Evolutionary conservation across 495 filamentous ascomycete genomes (phyloP), one percentile per base, ranked within the genome.

Genomic region (Patellaria atrata): DNA sequence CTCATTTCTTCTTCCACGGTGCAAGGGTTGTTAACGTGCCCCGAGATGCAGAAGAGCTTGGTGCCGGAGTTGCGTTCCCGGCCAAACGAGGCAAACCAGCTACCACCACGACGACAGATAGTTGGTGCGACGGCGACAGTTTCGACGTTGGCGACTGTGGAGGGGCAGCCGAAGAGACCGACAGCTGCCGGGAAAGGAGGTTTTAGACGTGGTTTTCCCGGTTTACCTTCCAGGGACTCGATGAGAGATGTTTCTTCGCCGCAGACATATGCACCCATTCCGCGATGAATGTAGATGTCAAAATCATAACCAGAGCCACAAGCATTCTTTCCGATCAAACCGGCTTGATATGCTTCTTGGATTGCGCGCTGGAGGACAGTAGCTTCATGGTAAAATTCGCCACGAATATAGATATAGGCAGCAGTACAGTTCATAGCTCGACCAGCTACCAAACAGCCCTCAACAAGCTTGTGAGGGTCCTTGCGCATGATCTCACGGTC

Each of bases 401-500:
- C 89, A 56, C 89, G 89, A 54, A 97, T 96, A 59, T 97, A 97
- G 55, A 97, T 97, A 63, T 97, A 97, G 45, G 89, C 89, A 45
- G 89, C 91, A 19, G 83, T 86, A 57, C 84, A 86, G 62, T 97
- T 93, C 85, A 94, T 94, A 44, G 84, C 82, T 50, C 86, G 82
- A 14, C 89, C 89, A 37, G 92, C 91, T 26, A 97, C 84, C 40
- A 97, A 63, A 61, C 89, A 97, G 48, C 89, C 89, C 64, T 97
- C 89, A 45, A 97, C 67, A 38, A 97, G 76, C 68, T 96, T 96
- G 66, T 97, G 89, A 27, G 89, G 89, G 55, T 97, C 91, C 61
- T 97, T 96, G 57, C 89, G 83, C 87, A 97, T 97, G 52, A 97
- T 97, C 61, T 96, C 91, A 53, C 89, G 80, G 58, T 97, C 89